A percentile compares a stretch with the other conserved stretches of the same genome.
Evolutionary conservation across 2,329 filamentous ascomycete genomes (phyloP).

Genomic region (Bipolaris sorokiniana): DNA sequence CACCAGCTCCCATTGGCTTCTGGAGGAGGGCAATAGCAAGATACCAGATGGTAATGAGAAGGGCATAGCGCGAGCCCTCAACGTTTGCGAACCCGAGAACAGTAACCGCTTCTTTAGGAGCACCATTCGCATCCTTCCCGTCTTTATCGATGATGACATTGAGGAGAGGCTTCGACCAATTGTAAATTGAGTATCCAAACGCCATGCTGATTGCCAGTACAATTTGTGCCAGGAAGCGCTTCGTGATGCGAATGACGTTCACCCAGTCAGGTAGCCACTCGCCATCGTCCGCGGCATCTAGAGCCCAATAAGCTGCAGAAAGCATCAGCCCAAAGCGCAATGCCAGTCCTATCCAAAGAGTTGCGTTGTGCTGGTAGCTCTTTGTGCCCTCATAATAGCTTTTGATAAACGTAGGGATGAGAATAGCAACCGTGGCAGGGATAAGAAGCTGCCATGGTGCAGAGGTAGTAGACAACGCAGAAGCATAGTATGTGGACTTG

Average conservation of each 20-base stretch:
- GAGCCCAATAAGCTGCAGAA: constrained; percentile 81
- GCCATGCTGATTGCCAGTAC: constrained; percentile 80
- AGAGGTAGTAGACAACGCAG: constrained; percentile 87
- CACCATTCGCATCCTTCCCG: constrained; percentile 24
- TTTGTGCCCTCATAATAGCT: constrained; percentile 81
- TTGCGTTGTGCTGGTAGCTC: constrained; percentile 86
- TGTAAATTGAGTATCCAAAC: constrained; percentile 82
- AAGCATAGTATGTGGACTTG: constrained; percentile 93
- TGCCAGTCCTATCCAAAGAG: constrained; percentile 80
- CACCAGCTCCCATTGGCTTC: constrained; percentile 92
- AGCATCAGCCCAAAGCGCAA: constrained; percentile 78
- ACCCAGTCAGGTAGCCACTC: constrained; percentile 71
- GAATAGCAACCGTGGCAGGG: constrained; percentile 73
- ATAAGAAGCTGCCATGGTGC: constrained; percentile 86
- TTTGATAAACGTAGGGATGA: constrained; percentile 76
- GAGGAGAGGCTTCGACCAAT: constrained; percentile 85
- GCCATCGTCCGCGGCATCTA: constrained; percentile 87
- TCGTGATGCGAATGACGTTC: constrained; percentile 69
- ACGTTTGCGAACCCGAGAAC: constrained; percentile 92
- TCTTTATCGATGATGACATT: constrained; percentile 63
- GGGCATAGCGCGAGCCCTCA: constrained; percentile 87
- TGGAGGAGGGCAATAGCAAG: constrained; percentile 79
- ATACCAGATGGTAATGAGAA: constrained; percentile 80
- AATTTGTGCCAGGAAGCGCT: constrained; percentile 79
- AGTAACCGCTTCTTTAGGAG: constrained; percentile 62